A percentile compares a stretch with the other conserved stretches of the same genome.
These are phyloP conservation scores for Hemileccinum impolitum DNA, from an alignment of 768 basidiomycete genomes.

Conservation along the genomic window DNA sequence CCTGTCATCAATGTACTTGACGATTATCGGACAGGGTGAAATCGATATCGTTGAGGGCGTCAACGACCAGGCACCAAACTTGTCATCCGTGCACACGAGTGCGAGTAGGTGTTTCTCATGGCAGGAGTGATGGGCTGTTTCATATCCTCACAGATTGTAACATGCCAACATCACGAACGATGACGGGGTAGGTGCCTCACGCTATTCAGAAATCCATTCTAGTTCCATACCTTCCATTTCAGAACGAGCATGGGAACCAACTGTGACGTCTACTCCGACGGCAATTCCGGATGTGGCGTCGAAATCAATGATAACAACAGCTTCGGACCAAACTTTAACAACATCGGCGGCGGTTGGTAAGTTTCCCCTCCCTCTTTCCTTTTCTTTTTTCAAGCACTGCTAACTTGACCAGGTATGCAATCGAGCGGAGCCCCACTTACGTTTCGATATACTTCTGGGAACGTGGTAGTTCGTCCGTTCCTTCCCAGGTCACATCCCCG, in stretches of 20 bases:
- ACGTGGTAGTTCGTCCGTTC: conserved; percentile 35
- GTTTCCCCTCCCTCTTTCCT: not conserved
- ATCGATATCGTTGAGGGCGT: conserved; percentile 35
- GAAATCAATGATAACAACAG: conserved; percentile 22
- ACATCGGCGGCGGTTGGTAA: conserved; percentile 37
- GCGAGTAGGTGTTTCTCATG: conserved; percentile 10
- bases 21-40: conserved; percentile 19
- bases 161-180: conserved; percentile 26
- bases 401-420: conserved; percentile 30
- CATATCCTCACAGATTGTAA: conserved; percentile 23
- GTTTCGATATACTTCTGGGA: conserved; percentile 43
- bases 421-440: conserved; percentile 27
- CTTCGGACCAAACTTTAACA: conserved; percentile 36
- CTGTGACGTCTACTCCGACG: conserved; percentile 23
- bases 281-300: conserved; percentile 35
- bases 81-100: conserved; percentile 30
- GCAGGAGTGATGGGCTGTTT: too few relatives aligned
- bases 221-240: not conserved
- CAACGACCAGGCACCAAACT: conserved; percentile 28
- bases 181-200: conserved; percentile 30
- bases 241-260: conserved; percentile 18
- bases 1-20: not conserved
- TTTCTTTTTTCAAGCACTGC: not conserved
- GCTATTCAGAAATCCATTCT: not conserved
- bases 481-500: conserved; percentile 29